Conservation (phyloP, 805 yeast species). For the Cyberlindnera mississippiensis region DNA sequence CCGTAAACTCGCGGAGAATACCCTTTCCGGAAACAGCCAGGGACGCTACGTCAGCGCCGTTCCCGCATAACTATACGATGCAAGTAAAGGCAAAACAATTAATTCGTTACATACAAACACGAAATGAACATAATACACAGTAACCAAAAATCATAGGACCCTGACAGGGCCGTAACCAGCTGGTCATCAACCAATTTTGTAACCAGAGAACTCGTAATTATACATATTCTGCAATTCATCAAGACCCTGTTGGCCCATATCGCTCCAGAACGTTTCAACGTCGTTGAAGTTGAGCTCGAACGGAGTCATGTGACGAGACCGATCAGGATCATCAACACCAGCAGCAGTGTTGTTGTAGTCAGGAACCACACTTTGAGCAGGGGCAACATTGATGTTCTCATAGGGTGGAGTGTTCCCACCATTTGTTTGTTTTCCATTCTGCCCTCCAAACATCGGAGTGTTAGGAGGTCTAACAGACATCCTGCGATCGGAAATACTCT, state of each 20-base stretch:
- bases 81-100: too few relatives aligned
- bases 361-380: background rate
- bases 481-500: slow-evolving; percentile 6
- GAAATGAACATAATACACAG: too few relatives aligned
- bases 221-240: slow-evolving; percentile 27
- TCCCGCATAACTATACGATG: too few relatives aligned
- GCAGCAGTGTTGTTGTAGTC: too few relatives aligned
- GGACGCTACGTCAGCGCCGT: too few relatives aligned
- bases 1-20: too few relatives aligned
- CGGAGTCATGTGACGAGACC: slow-evolving; percentile 14
- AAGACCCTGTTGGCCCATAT: slow-evolving; percentile 27
- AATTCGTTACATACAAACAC: too few relatives aligned
- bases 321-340: slow-evolving; percentile 6
- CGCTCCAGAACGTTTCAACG: slow-evolving; percentile 26
- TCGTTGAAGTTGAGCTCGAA: slow-evolving; percentile 20
- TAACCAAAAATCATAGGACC: too few relatives aligned
- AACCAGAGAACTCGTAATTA: slow-evolving; percentile 27
- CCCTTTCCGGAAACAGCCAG: background rate
- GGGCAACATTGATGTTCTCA: background rate
- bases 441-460: slow-evolving; percentile 11
- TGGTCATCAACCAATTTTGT: slow-evolving; percentile 15
- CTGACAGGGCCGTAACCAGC: too few relatives aligned
- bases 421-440: background rate
- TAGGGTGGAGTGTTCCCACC: background rate
- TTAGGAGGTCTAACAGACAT: slow-evolving; percentile 8